These are phyloP conservation scores for Curvularia spicifera DNA, from an alignment of 2,329 filamentous ascomycete species.

Conservation along the genomic window DNA sequence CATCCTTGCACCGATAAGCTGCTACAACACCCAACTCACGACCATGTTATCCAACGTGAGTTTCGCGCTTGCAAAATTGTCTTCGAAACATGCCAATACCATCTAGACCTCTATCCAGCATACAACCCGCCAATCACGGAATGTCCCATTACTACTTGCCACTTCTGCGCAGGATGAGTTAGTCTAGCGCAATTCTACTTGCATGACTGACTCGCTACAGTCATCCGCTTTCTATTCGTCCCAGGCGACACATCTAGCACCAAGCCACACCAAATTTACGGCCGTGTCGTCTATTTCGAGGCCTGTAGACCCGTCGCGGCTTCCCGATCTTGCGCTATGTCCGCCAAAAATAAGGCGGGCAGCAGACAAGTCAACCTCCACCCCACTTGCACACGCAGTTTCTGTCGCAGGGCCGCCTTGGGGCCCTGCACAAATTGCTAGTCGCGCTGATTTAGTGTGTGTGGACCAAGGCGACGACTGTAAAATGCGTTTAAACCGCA, in stretches of 20 bases:
- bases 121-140: constrained; percentile 1
- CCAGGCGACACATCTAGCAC: background rate
- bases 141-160: background rate
- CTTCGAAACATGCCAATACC: background rate
- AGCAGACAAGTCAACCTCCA: background rate
- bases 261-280: background rate
- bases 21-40: background rate
- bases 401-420: background rate
- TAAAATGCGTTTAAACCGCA: background rate
- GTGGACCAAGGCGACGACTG: background rate
- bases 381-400: constrained; percentile 4
- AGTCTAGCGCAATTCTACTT: background rate
- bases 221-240: background rate
- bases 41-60: background rate
- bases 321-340: background rate
- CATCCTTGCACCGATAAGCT: background rate
- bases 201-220: background rate
- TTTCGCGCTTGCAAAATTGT: background rate
- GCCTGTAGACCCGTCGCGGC: background rate
- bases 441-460: background rate
- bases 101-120: background rate
- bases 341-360: constrained; percentile 1
- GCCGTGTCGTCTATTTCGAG: background rate
- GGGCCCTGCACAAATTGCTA: background rate
- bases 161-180: background rate